Base-by-base conservation (phyloP, 495 filamentous ascomycete genomes). In the Penicillium crystallinum region DNA sequence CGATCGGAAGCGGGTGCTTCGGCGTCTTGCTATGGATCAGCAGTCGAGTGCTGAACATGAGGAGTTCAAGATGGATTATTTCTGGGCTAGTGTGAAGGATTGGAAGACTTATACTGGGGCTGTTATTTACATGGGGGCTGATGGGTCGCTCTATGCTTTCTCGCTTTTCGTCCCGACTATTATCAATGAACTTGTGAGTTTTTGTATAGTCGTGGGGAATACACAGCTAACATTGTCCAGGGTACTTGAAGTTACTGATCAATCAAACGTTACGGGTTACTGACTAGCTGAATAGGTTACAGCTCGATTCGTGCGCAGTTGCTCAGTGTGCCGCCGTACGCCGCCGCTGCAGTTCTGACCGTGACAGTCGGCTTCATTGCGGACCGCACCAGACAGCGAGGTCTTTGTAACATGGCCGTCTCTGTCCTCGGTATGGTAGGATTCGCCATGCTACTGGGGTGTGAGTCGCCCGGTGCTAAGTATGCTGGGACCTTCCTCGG, bases 101-200 rank as follows among this genome's bases (percentile, higher is more conserved):
- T 95, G 88, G 85, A 96, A 96, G 73, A 96, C 88, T 55, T 96
- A 81, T 74, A 61, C 80, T 0, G 87, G 82, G 4, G 86, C 87
- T 64, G 64, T 83, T 18, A 87, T 91, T 37, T 93, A 90, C 58
- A 91, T 91, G 87, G 88, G 89, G 7, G 67, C 69, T 11, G 78
- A 80, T 56, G 75, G 75, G 11, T 77, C 89, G 12, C 79, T 97
- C 4, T 97, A 97, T 65, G 89, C 87, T 17, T 96, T 96, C 67
- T 89, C 86, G 6, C 79, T 97, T 4, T 96, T 97, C 68, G 77
- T 96, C 0, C 92, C 92, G 1, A 86, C 83, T 27, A 96, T 96
- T 63, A 87, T 97, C 61, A 69, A 64, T 25, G 77, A 85, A 56
- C 73, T 75, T 36, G 67, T 73, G 52, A 66, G 71, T 70, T 21